A percentile compares a stretch with the other conserved stretches of the same genome.
These are phyloP conservation scores for Annulohypoxylon bovei DNA, from an alignment of 495 filamentous ascomycete species.

Conservation along the genomic window DNA sequence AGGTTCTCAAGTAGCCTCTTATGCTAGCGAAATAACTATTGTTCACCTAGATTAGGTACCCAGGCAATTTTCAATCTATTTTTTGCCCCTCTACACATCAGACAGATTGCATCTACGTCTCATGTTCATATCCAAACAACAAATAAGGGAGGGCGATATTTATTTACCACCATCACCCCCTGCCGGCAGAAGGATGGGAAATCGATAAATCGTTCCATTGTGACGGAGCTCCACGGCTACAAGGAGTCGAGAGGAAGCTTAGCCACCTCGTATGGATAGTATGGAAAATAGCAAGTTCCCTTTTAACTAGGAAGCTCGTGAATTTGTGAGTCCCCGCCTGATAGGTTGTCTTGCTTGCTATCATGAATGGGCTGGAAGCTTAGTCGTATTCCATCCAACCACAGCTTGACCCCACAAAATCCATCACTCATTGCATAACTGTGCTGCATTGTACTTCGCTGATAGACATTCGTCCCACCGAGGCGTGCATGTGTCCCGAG, in stretches of 20 bases:
- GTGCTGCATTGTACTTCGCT: conserved; percentile 30
- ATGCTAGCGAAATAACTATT: conserved; percentile 10
- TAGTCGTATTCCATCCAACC: conserved; percentile 59
- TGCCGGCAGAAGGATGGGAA: conserved; percentile 13
- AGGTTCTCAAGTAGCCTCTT: background rate
- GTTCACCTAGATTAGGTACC: background rate
- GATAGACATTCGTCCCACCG: conserved; percentile 33
- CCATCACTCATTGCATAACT: conserved; percentile 11
- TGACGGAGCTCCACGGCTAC: conserved; percentile 5
- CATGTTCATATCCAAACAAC: conserved; percentile 24
- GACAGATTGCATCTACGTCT: conserved; percentile 19
- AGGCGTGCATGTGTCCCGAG: conserved; percentile 22
- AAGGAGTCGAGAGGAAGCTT: conserved; percentile 11
- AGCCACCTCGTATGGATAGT: conserved; percentile 21
- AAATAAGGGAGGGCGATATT: conserved; percentile 12
- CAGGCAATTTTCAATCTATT: conserved; percentile 9
- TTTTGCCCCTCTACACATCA: conserved; percentile 24
- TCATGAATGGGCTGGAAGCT: conserved; percentile 36
- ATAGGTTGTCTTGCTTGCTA: conserved; percentile 37
- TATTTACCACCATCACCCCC: conserved; percentile 28
- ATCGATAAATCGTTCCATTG: conserved; percentile 23
- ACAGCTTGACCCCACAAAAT: conserved; percentile 40
- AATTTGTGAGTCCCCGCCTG: conserved; percentile 5
- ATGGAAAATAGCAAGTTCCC: conserved; percentile 18
- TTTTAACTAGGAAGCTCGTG: conserved; percentile 26